Conservation (phyloP, 108 stramenopile genomes). For the Skeletonema marinoi region DNA sequence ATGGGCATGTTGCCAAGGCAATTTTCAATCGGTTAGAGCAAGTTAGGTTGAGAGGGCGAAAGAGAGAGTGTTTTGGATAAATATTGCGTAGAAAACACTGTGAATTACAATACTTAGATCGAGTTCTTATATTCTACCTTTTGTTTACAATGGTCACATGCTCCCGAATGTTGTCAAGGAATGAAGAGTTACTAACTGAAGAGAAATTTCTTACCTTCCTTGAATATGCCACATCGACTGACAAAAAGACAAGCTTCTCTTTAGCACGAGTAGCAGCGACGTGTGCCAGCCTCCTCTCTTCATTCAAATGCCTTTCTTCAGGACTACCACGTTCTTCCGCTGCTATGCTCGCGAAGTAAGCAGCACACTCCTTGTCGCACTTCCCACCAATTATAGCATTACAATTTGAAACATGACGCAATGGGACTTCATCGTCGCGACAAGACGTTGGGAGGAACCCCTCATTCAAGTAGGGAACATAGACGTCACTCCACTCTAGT, state of each 20-base stretch:
- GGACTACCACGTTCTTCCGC: slow-evolving; percentile 2
- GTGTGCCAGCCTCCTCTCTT: slow-evolving; percentile 25
- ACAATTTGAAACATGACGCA: slow-evolving; percentile 1
- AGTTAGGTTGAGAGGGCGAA: slow-evolving; percentile 88
- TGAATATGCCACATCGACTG: neutral
- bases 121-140: neutral
- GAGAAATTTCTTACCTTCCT: neutral
- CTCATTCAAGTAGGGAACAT: slow-evolving; percentile 16
- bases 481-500: slow-evolving; percentile 33
- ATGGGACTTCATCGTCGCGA: neutral
- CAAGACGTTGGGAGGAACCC: slow-evolving; percentile 7
- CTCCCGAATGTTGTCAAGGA: neutral
- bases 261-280: slow-evolving; percentile 24
- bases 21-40: slow-evolving; percentile 75
- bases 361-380: slow-evolving; percentile 10
- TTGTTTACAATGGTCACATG: neutral
- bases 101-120: too few relatives aligned
- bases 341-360: slow-evolving; percentile 1
- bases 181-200: neutral
- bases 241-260: slow-evolving; percentile 9
- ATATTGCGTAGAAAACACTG: neutral
- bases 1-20: slow-evolving; percentile 30
- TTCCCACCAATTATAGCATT: neutral
- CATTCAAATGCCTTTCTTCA: slow-evolving; percentile 28
- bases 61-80: slow-evolving; percentile 95